Conservation (phyloP, 352 stramenopile species). For the Elongisporangium undulatum region DNA sequence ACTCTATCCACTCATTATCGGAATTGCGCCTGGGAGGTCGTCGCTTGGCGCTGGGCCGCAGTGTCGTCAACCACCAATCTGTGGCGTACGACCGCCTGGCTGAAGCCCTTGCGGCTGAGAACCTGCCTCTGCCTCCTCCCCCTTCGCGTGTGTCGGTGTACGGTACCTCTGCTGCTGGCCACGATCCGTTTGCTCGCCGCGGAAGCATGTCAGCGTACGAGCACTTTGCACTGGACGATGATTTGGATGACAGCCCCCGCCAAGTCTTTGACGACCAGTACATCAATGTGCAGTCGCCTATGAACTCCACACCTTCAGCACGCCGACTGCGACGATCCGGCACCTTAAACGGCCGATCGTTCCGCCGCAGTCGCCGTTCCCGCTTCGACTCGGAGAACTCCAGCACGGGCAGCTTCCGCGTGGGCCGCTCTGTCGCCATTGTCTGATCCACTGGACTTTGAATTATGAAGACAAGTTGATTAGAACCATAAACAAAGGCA, state of each 20-base stretch:
- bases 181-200: conserved; percentile 47
- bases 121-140: conserved; percentile 39
- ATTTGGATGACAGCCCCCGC: conserved; percentile 9
- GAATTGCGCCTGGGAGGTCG: conserved; percentile 36
- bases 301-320: not conserved
- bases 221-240: conserved; percentile 54
- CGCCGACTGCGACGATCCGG: not conserved
- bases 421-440: not conserved
- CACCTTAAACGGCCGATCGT: not conserved
- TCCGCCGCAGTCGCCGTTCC: not conserved
- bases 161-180: conserved; percentile 37
- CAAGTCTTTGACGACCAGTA: not conserved
- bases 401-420: not conserved
- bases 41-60: conserved; percentile 33
- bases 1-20: conserved; percentile 27
- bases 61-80: conserved; percentile 63
- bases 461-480: not conserved
- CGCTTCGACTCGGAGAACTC: not conserved
- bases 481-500: not conserved
- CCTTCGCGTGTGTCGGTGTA: conserved; percentile 70
- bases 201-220: conserved; percentile 49
- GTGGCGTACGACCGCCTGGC: conserved; percentile 48
- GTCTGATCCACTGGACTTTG: not conserved
- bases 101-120: conserved; percentile 28
- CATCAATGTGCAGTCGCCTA: not conserved